Evolutionary conservation across 129 eudicot species (phyloP).

Genomic region (Silybum marianum): DNA sequence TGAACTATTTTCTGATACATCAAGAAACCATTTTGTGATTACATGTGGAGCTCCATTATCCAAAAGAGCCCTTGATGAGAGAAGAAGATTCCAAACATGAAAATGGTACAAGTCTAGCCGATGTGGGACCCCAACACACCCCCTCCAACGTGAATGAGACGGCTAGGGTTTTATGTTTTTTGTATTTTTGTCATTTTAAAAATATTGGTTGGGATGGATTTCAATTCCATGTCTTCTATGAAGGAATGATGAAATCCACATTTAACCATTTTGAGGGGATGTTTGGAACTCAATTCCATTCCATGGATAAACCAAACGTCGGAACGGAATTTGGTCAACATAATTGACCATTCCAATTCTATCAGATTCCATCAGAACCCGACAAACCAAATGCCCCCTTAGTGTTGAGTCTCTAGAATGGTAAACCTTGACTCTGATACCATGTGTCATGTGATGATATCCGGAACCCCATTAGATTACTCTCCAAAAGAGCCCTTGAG

Average conservation of each 20-base stretch:
- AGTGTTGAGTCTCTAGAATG: not conserved
- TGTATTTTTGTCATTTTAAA: too few relatives aligned
- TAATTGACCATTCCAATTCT: too few relatives aligned
- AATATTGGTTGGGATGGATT: too few relatives aligned
- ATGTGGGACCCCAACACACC: not conserved
- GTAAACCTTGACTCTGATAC: not conserved
- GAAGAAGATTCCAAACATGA: not conserved
- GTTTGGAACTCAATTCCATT: too few relatives aligned
- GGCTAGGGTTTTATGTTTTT: too few relatives aligned
- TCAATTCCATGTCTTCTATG: too few relatives aligned
- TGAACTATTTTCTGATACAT: not conserved
- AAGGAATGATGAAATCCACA: too few relatives aligned
- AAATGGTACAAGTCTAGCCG: not conserved
- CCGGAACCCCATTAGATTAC: not conserved
- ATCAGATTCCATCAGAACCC: too few relatives aligned
- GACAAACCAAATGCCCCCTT: too few relatives aligned
- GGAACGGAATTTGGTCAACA: too few relatives aligned
- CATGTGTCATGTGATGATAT: not conserved
- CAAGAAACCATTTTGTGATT: not conserved
- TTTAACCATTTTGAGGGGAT: too few relatives aligned
- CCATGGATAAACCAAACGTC: too few relatives aligned
- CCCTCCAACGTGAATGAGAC: not conserved
- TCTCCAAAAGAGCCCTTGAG: not conserved
- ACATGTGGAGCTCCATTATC: not conserved
- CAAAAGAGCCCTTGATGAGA: not conserved